Base-by-base conservation (phyloP, 31 red algal genomes). In the Odonthalia washingtoniensis region DNA sequence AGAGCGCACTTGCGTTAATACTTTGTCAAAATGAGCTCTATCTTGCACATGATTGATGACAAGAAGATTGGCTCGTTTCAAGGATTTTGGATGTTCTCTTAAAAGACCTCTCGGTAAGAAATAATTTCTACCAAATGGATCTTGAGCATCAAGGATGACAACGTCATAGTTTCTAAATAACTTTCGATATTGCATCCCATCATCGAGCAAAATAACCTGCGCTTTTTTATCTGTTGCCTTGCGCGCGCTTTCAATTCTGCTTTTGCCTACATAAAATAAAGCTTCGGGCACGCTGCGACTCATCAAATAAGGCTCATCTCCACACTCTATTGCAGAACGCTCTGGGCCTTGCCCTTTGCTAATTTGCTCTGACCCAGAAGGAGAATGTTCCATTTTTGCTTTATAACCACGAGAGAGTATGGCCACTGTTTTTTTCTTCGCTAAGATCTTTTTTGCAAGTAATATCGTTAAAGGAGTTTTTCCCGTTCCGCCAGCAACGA, bases 241-340 rank as follows among this genome's bases (percentile, higher is more conserved):
- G 64, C 64, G 64, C 27, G 64, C 64, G 64, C 30, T 33, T 35
- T 67, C 33, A 35, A 67, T 35, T 33, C 64, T 30, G 64, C 33
- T 35, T 67, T 67, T 67, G 64, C 33, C 64, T 67, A 67, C 64
- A 35, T 33, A 33, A 35, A 67, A 30, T 67, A 33, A 33, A 35
- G 33, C 64, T 30, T 67, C 64, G 64, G 27, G 64, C 33, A 67
- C 27, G 33, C 33, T 67, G 27, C 33, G 27, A 67, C 30, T 35
- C 30, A 67, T 30, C 64, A 67, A 33, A 35, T 67, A 67, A 67
- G 64, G 64, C 64, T 67, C 64, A 67, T 67, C 64, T 67, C 64
- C 64, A 67, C 33, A 67, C 30, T 30, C 27, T 30, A 35, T 35
- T 67, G 27, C 64, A 35, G 33, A 35, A 35, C 27, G 27, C 27